phyloP scores from a whole-genome alignment of 1,139 yeast genomes.

The Trichomonascaceae sp. region DNA sequence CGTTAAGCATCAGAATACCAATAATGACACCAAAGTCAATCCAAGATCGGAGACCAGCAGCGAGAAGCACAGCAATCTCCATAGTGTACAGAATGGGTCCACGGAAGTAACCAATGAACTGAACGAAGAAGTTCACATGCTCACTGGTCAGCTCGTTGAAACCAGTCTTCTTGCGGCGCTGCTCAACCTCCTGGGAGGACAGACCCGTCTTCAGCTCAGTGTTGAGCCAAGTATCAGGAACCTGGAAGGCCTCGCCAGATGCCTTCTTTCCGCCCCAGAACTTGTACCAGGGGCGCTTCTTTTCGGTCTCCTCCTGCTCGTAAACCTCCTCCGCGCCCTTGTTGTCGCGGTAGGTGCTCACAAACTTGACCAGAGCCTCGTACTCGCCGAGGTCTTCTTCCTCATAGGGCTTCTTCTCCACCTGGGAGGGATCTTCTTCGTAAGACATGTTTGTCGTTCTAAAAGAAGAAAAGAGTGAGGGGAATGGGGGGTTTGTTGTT shows the following conservation, averaged over 20 bases:
- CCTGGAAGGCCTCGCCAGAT: constrained; percentile 12
- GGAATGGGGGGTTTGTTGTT: background rate
- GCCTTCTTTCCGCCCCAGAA: constrained; percentile 10
- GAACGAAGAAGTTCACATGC: constrained; percentile 42
- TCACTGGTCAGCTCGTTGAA: constrained; percentile 52
- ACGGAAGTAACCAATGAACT: constrained; percentile 48
- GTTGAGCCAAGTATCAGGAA: constrained; percentile 25
- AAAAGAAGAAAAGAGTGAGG: no score
- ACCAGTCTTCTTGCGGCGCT: constrained; percentile 52
- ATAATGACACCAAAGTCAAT: constrained; percentile 59
- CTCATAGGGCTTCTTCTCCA: constrained; percentile 1
- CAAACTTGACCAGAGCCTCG: constrained; percentile 25
- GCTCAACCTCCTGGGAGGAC: constrained; percentile 36
- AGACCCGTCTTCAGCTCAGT: constrained; percentile 46
- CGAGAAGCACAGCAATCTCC: constrained; percentile 55
- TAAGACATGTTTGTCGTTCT: constrained; percentile 7
- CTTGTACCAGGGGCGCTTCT: constrained; percentile 16
- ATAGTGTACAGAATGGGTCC: constrained; percentile 59
- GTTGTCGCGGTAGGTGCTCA: constrained; percentile 24
- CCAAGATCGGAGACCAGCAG: constrained; percentile 63
- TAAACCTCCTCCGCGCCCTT: constrained; percentile 15
- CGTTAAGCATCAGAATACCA: constrained; percentile 41
- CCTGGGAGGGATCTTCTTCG: constrained; percentile 6
- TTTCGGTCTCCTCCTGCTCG: constrained; percentile 15
- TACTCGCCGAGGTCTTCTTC: constrained; percentile 24